phyloP scores from a whole-genome alignment of 805 yeast genomes.

The Yarrowia porcina region DNA sequence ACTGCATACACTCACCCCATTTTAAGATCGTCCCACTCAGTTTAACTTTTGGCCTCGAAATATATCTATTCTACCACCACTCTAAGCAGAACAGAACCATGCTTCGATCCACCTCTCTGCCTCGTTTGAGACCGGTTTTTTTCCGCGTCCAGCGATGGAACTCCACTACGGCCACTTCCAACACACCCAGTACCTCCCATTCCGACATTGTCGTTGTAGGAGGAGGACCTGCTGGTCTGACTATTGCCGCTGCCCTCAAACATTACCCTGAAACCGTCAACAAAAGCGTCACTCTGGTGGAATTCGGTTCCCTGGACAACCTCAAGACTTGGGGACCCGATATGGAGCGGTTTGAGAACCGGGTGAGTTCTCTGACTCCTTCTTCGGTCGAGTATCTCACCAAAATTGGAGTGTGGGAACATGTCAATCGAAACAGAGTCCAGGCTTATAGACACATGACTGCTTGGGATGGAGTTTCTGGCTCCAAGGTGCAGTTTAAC shows the following conservation, averaged over 20 bases:
- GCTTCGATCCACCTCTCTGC: background rate
- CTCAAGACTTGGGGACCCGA: constrained; percentile 49
- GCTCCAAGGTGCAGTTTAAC: constrained; percentile 64
- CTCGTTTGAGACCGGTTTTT: background rate
- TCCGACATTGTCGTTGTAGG: constrained; percentile 83
- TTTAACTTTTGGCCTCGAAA: background rate
- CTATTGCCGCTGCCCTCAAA: constrained; percentile 74
- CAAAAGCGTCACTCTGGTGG: constrained; percentile 66
- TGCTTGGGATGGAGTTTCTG: constrained; percentile 82
- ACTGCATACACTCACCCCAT: too few relatives aligned
- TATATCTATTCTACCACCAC: background rate
- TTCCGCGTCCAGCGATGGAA: background rate
- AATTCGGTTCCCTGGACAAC: constrained; percentile 58
- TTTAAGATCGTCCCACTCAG: background rate
- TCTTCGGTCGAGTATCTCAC: constrained; percentile 63
- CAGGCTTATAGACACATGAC: constrained; percentile 76
- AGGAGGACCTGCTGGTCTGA: constrained; percentile 96
- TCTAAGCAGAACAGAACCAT: background rate
- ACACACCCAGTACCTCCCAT: background rate
- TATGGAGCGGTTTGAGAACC: constrained; percentile 58
- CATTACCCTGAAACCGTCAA: constrained; percentile 58
- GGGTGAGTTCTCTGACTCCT: constrained; percentile 86
- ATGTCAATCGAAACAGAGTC: constrained; percentile 64
- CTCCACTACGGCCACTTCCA: background rate
- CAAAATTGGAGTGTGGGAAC: constrained; percentile 72